Evolutionary conservation across 2,329 filamentous ascomycete species (phyloP).

Genomic region (Parastagonospora avenae): DNA sequence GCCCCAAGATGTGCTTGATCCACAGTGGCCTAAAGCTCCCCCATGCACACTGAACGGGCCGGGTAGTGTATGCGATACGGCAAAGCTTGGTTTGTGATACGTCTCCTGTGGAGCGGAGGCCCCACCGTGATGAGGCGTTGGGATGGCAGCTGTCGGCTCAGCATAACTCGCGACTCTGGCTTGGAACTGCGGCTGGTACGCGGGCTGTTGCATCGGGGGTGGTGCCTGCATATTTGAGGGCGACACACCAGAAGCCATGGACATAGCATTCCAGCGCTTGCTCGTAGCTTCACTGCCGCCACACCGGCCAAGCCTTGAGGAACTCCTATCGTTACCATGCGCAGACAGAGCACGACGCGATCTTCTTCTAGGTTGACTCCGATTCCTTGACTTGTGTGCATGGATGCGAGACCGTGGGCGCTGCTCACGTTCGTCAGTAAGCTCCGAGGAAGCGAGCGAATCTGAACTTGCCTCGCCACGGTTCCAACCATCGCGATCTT

Average conservation of each 20-base stretch:
- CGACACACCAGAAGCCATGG: background rate
- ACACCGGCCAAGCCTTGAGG: background rate
- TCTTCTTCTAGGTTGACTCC: slow-evolving; percentile 2
- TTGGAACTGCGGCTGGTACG: background rate
- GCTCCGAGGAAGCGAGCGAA: slow-evolving; percentile 9
- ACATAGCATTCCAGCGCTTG: background rate
- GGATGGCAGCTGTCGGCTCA: background rate
- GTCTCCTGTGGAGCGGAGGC: no score
- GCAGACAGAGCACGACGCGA: slow-evolving; percentile 3
- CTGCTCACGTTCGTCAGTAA: slow-evolving; percentile 16
- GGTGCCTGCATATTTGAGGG: slow-evolving; percentile 13
- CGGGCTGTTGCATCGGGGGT: background rate
- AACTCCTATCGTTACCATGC: background rate
- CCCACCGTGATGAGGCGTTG: no score
- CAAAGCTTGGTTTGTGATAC: no score
- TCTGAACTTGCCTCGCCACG: slow-evolving; percentile 6
- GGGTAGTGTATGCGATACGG: no score
- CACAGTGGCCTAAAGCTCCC: no score
- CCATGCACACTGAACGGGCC: no score
- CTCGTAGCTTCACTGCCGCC: background rate
- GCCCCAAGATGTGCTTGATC: no score
- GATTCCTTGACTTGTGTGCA: background rate
- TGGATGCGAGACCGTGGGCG: slow-evolving; percentile 14
- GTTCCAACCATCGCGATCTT: slow-evolving; percentile 12
- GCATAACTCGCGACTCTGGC: background rate